Evolutionary conservation across 768 basidiomycete genomes (phyloP), one percentile per base, ranked within the genome.

Genomic region (Chalciporus pseudorubinellus): DNA sequence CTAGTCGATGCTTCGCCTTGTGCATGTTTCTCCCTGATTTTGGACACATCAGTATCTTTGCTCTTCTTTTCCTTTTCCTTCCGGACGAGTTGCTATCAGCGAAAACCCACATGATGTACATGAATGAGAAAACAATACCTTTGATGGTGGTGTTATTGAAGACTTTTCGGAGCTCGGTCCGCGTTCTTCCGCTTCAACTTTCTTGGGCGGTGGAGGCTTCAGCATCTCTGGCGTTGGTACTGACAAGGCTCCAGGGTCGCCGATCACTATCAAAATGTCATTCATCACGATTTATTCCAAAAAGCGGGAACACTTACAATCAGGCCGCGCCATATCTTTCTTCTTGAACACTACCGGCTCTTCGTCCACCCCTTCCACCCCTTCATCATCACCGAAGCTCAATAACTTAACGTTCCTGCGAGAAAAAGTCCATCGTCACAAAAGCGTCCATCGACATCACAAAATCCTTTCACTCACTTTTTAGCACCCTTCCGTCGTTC

Each of bases 401-500:
- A 98, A 69, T 10, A 99, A 70, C 50, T 87, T 89, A 10, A 89
- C 88, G 61, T 99, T 92, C 70, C 94, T 97, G 53, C 20, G 18
- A 40, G 45, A 13, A 29, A 36, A 40, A 43, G 28, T 31, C 41
- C 47, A 51, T 24, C 13, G 22, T 33, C 4, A 43, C 20, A 29
- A 42, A 36, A 26, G 19, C 6, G 16, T 46, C n/a, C 20, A 14
- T 22, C 33, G 29, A 24, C 12, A n/a, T n/a, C 2, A 0, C 6
- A n/a, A 26, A 13, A 50, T 12, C 31, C 11, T 7, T 26, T 9
- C 14, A 68, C 84, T 55, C 53, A 94, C 95, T 97, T 98, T 61
- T 94, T 98, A 0, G 89, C 92, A 21, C 87, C 84, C 58, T 83
- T 84, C 51, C 83, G 76, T 33, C 83, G 77, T 53, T 80, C 77